Conservation (phyloP, 495 filamentous ascomycete genomes). For the Pyrenula aspistea region DNA sequence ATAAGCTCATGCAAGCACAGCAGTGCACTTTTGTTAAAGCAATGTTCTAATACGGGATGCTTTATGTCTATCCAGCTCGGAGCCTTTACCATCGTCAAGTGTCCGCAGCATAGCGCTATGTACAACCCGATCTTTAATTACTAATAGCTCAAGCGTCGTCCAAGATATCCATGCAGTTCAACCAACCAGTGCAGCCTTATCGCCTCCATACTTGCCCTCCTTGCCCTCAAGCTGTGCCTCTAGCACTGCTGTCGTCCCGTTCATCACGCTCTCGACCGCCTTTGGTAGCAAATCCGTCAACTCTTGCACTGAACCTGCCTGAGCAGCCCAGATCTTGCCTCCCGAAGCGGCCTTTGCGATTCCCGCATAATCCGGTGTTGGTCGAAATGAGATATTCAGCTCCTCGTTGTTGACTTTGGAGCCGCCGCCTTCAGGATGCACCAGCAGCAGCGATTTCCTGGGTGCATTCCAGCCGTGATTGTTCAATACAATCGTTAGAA, state of each 20-base stretch:
- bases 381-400: constrained; percentile 80
- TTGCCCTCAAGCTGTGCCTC: constrained; percentile 39
- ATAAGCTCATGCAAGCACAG: no score
- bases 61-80: no score
- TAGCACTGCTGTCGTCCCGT: constrained; percentile 57
- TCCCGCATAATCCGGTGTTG: constrained; percentile 77
- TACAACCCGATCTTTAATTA: no score
- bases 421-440: constrained; percentile 72
- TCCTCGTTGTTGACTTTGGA: constrained; percentile 71
- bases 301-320: constrained; percentile 49
- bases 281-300: constrained; percentile 47
- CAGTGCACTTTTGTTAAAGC: no score
- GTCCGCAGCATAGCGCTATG: no score
- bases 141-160: no score
- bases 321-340: constrained; percentile 60
- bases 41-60: no score
- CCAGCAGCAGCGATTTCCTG: constrained; percentile 59
- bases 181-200: background rate
- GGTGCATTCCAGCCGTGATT: constrained; percentile 95
- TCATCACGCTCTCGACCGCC: constrained; percentile 56
- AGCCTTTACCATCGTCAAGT: no score
- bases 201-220: constrained; percentile 23
- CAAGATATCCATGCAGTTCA: no score
- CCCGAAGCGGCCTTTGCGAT: constrained; percentile 86
- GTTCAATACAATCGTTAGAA: constrained; percentile 85